Evolutionary conservation across 2,329 filamentous ascomycete genomes (phyloP).

Genomic region (Ceratocystis harringtonii): DNA sequence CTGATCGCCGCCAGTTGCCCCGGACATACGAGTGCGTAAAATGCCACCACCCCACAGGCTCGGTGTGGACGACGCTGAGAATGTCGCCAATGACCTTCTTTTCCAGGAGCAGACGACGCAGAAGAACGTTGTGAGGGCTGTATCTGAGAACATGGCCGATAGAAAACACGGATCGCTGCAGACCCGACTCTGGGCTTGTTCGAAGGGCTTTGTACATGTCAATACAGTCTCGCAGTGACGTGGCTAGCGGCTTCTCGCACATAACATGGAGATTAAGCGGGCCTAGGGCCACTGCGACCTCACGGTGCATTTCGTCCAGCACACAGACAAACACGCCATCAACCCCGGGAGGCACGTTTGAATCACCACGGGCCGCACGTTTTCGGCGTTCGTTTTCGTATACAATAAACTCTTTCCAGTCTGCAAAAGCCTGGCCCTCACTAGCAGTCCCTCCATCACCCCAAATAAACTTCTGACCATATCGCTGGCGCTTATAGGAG

Average conservation of each 20-base stretch:
- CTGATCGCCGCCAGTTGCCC: slow-evolving; percentile 83
- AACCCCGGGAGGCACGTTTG: slow-evolving; percentile 35
- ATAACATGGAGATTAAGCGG: slow-evolving; percentile 64
- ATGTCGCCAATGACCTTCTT: slow-evolving; percentile 70
- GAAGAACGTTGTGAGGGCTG: slow-evolving; percentile 76
- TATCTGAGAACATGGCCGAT: slow-evolving; percentile 91
- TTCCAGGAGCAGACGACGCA: slow-evolving; percentile 62
- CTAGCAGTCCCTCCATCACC: slow-evolving; percentile 28
- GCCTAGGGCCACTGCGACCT: slow-evolving; percentile 61
- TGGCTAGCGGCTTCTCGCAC: slow-evolving; percentile 88
- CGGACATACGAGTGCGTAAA: slow-evolving; percentile 82
- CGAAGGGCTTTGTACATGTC: slow-evolving; percentile 50
- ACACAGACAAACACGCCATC: slow-evolving; percentile 53
- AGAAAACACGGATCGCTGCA: slow-evolving; percentile 48
- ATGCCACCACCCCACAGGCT: slow-evolving; percentile 94
- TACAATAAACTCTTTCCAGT: slow-evolving; percentile 61
- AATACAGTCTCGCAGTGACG: slow-evolving; percentile 62
- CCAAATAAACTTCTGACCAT: slow-evolving; percentile 65
- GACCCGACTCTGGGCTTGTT: slow-evolving; percentile 20
- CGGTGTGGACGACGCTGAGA: slow-evolving; percentile 75
- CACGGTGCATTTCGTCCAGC: slow-evolving; percentile 74
- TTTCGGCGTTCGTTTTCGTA: slow-evolving; percentile 53
- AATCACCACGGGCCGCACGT: slow-evolving; percentile 32
- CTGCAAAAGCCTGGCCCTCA: slow-evolving; percentile 53
- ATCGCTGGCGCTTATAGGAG: slow-evolving; percentile 55